Conservation (phyloP, 352 stramenopile genomes). For the Thalassiosira hispida region DNA sequence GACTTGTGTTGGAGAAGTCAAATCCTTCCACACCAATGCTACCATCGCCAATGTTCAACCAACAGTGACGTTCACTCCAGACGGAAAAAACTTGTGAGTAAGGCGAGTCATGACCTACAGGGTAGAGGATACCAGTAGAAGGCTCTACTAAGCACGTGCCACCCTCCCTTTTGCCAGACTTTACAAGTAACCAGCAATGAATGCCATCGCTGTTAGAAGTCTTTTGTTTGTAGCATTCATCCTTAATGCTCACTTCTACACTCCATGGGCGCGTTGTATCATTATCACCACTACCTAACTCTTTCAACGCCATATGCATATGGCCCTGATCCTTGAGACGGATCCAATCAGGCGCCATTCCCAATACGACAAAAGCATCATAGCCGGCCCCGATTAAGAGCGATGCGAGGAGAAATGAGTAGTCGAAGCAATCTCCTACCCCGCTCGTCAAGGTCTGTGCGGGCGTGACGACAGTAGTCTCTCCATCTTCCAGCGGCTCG, state of each 20-base stretch:
- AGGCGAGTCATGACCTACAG: conserved; percentile 78
- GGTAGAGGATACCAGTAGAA: conserved; percentile 90
- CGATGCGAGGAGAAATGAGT: conserved; percentile 89
- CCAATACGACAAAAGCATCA: conserved; percentile 93
- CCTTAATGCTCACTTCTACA: conserved; percentile 14
- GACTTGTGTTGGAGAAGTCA: conserved; percentile 87
- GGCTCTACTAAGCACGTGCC: conserved; percentile 91
- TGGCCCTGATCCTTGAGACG: conserved; percentile 91
- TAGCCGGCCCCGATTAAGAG: conserved; percentile 93
- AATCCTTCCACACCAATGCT: conserved; percentile 56
- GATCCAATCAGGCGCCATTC: conserved; percentile 89
- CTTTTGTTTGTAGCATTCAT: conserved; percentile 38
- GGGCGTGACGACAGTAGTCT: conserved; percentile 70
- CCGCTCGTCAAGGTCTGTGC: conserved; percentile 89
- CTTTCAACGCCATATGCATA: conserved; percentile 62
- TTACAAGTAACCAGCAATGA: conserved; percentile 93
- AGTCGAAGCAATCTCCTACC: conserved; percentile 92
- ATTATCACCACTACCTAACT: no score
- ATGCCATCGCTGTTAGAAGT: conserved; percentile 64
- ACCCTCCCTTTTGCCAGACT: conserved; percentile 88
- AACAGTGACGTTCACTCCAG: conserved; percentile 95
- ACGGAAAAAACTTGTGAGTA: conserved; percentile 90
- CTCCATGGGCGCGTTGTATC: conserved; percentile 46
- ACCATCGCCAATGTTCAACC: conserved; percentile 91
- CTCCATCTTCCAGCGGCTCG: conserved; percentile 91